These are phyloP conservation scores for Candida arabinofermentans DNA, from an alignment of 805 yeast genomes.

Conservation along the genomic window DNA sequence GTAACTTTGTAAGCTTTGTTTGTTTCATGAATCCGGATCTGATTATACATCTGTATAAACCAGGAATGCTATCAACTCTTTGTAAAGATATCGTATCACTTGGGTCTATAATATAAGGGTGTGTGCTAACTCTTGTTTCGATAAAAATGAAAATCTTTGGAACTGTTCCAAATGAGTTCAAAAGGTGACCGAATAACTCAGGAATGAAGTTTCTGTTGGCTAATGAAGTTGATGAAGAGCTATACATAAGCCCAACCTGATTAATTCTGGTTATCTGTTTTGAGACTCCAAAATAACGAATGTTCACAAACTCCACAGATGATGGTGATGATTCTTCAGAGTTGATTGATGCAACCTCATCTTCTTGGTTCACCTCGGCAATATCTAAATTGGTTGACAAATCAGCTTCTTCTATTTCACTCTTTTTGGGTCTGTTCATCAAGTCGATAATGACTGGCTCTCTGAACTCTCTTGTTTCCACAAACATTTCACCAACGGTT, in stretches of 20 bases:
- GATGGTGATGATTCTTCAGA: not conserved
- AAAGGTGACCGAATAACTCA: conserved; percentile 33
- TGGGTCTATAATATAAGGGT: conserved; percentile 36
- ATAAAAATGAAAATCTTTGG: conserved; percentile 44
- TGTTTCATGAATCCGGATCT: conserved; percentile 49
- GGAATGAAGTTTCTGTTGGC: conserved; percentile 45
- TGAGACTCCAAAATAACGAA: conserved; percentile 5
- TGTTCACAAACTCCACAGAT: conserved; percentile 1
- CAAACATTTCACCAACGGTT: conserved; percentile 32
- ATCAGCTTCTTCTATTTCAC: no score
- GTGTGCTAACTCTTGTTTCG: conserved; percentile 37
- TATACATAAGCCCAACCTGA: conserved; percentile 41
- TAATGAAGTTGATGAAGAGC: conserved; percentile 34
- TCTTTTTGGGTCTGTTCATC: conserved; percentile 4
- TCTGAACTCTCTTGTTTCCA: conserved; percentile 19
- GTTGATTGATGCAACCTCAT: not conserved
- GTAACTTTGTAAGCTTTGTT: conserved; percentile 16
- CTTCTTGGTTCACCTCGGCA: not conserved
- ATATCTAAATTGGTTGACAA: no score
- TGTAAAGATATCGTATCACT: conserved; percentile 40
- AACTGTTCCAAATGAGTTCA: conserved; percentile 39
- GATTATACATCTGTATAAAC: conserved; percentile 45
- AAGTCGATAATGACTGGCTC: conserved; percentile 19
- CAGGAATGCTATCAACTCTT: conserved; percentile 35
- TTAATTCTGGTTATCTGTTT: conserved; percentile 22